These are phyloP conservation scores for Aspergillus ochraceoroseus DNA, from an alignment of 2,329 filamentous ascomycete genomes.

Conservation along the genomic window DNA sequence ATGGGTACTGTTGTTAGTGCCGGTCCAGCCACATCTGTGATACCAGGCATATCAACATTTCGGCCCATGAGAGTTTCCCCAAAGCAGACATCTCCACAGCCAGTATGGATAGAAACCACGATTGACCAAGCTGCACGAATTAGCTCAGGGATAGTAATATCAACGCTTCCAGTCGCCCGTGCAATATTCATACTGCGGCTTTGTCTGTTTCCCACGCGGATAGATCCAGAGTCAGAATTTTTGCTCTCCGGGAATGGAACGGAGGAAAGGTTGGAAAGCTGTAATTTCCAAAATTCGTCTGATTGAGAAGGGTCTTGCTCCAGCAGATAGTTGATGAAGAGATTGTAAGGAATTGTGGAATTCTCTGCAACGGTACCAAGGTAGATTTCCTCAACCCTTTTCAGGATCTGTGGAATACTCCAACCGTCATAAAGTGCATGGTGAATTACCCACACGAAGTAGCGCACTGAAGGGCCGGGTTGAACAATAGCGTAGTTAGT, in stretches of 20 bases:
- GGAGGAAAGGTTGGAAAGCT: conserved; percentile 27
- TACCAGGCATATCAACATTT: conserved; percentile 48
- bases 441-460: conserved; percentile 50
- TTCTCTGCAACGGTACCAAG: conserved; percentile 9
- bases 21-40: conserved; percentile 48
- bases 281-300: conserved; percentile 33
- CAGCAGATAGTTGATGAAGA: conserved; percentile 32
- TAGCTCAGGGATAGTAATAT: conserved; percentile 47
- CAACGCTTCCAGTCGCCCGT: conserved; percentile 18
- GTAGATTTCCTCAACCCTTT: conserved; percentile 38
- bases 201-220: conserved; percentile 26
- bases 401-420: conserved; percentile 39
- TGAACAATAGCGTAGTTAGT: conserved; percentile 37
- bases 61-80: conserved; percentile 53
- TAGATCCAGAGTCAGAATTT: conserved; percentile 20
- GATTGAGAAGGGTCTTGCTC: conserved; percentile 27
- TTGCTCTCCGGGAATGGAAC: conserved; percentile 28
- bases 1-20: conserved; percentile 36
- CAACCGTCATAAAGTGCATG: conserved; percentile 52
- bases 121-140: conserved; percentile 53
- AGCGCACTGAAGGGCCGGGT: conserved; percentile 22
- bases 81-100: conserved; percentile 48
- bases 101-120: conserved; percentile 48
- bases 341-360: conserved; percentile 22
- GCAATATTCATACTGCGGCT: conserved; percentile 24